Base-by-base conservation (phyloP, 257 asterid genomes). In the Gentiana macrophylla region DNA sequence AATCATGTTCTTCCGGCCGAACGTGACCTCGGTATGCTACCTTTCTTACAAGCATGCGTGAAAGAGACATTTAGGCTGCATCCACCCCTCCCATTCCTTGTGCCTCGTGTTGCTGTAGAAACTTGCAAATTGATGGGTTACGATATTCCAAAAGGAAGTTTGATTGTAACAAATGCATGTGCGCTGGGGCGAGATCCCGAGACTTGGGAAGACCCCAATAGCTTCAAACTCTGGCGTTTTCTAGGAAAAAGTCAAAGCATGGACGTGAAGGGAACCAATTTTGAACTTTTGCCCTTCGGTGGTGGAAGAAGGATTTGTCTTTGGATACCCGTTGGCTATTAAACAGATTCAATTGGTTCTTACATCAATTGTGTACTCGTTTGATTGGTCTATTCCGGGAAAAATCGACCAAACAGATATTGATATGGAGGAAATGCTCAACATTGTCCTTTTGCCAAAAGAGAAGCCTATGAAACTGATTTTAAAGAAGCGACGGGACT, bases 211-310 rank as follows among this genome's bases (percentile, higher is more conserved):
- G 60, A 63, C 36, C 56, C 68, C 15, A 4, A 35, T 3, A 34
- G 34, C 12, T 63, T 54, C 60, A 63, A 35, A 35, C 68, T n/a
- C 68, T 3, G 61, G 24, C 35, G 68, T 0, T 55, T 63, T 8
- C 59, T 63, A 6, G 61, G 52, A 1, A 43, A n/a, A 1, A 24
- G 24, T 24, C 24, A 24, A 24, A 46, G 37, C 11, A 1, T 47
- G 2, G 67, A 62, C 8, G 5, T 62, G 0, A 52, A 53, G 11
- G 67, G 67, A 32, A 52, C 32, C 24, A 38, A 62, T 8, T 62
- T 32, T 36, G 67, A 62, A 54, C 60, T 62, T 9, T 35, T 62
- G 60, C 67, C 67, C 8, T 62, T 62, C 12, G 56, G 62, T 13
- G 60, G 55, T 32, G 60, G 68, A 0, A 63, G 68, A 48, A 54